Base-by-base conservation (phyloP, 73 alveolate species). In the Stentor coeruleus region DNA sequence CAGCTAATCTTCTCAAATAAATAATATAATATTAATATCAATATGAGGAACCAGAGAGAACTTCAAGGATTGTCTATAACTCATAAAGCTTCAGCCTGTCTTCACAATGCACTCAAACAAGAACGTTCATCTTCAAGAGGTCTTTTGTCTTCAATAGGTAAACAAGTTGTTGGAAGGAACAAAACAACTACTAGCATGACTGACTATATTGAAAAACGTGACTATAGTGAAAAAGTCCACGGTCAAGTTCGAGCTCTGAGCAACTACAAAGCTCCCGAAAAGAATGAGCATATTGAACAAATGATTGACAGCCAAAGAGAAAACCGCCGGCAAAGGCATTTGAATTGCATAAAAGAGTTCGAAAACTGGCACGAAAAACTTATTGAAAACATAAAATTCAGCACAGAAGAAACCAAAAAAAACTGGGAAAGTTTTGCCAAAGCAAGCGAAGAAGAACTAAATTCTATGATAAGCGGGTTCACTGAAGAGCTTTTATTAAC, bases 301-400 rank as follows among this genome's bases (percentile, higher is more conserved):
- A 91, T 91, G 96, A 83, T 91, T 26, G 92, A 91, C 37, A 39
- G 38, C 83, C 87, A 91, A 74, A 77, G 90, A 49, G 93, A 91
- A 40, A 49, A 81, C n/a, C 39, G 96, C 74, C 39, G 96, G 11
- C 84, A 77, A 58, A 84, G 93, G 33, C 96, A 91, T 74, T 41
- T 91, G 3, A 90, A 87, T 3, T 76, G 89, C n/a, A 74, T 88
- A 14, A 91, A 91, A 75, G 93, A 91, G 49, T 88, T 92, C 38
- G 94, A 91, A 60, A 80, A 59, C 72, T 87, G 91, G 82, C 85
- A 83, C 3, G 96, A 91, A 57, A 85, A 88, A 59, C 85, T 91
- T 80, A 84, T 82, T 81, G 94, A 91, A 35, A 84, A 84, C 58
- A 83, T 88, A 40, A 66, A 66, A 4, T 90, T 87, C 76, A 75